Base-by-base conservation (phyloP, 495 filamentous ascomycete species). In the Cercophora scortea region DNA sequence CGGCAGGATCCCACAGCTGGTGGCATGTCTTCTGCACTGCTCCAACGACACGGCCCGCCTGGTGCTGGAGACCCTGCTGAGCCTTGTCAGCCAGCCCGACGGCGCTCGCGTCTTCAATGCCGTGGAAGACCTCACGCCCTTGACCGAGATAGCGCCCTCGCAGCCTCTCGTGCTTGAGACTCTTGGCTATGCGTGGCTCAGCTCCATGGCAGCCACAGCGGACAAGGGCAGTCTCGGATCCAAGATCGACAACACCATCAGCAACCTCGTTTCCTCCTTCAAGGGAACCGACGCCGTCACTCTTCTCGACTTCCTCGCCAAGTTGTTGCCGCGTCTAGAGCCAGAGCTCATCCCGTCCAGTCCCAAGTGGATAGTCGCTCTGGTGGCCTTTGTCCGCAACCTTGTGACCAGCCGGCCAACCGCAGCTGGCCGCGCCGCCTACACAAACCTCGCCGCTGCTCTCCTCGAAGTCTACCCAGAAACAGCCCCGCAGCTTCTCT, bases 41-140 rank as follows among this genome's bases (percentile, higher is more conserved):
- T 71, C 79, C 17, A 61, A 71, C 18, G 70, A 78, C 35, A 81
- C 80, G 3, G 69, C 66, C 10, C 65, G 61, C 1, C 61, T 78
- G 8, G 76, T 78, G 9, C 59, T 86, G 13, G 71, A 83, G 61
- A 78, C 77, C 9, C 63, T 86, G 1, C 48, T 77, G 18, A 73
- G 63, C 15, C 71, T 84, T 45, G 72, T 74, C 25, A 70, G 67
- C 53, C 57, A 63, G 19, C 67, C 61, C 0, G 66, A 70, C 13
- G 81, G 80, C 0, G 73, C 80, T 11, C 52, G 56, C 6, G 63
- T 55, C n/a, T 63, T 84, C 12, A 57, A 78, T 7, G 50, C 62
- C 0, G 53, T 79, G 18, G 63, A 73, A 7, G 74, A 79, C 54
- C 49, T 80, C 45, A 67, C 60, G 5, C 69, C 79, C 11, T 54